Conservation (phyloP, 2,329 filamentous ascomycete species). For the Talaromyces sp. region DNA sequence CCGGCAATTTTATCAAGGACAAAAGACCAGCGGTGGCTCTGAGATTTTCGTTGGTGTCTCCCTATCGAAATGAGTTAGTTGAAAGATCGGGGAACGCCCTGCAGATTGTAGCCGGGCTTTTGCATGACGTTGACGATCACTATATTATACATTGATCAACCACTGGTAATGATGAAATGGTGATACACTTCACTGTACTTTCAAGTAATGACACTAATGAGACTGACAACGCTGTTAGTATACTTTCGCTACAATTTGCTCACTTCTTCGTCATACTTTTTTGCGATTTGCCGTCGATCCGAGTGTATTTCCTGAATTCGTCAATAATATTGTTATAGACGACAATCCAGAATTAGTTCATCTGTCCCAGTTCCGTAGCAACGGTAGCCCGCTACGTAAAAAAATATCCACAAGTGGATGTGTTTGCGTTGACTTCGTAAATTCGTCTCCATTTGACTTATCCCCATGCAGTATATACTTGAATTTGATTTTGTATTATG, state of each 20-base stretch:
- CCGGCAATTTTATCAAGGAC: not conserved
- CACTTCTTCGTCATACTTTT: not conserved
- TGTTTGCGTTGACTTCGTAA: not conserved
- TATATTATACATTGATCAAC: not conserved
- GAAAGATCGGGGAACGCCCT: not conserved
- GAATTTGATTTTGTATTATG: not conserved
- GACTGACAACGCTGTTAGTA: not conserved
- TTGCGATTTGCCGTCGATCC: not conserved
- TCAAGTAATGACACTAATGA: not conserved
- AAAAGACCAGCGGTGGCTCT: not conserved
- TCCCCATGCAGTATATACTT: constrained; percentile 2
- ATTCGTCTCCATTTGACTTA: not conserved
- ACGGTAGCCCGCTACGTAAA: constrained; percentile 6
- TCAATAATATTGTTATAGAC: not conserved
- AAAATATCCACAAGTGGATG: not conserved
- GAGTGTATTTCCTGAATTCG: not conserved
- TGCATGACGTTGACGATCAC: not conserved
- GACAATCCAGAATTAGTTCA: not conserved
- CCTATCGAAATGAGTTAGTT: not conserved
- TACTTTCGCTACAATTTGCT: not conserved
- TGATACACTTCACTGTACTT: not conserved
- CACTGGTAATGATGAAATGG: not conserved
- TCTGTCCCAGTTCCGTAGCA: constrained; percentile 13
- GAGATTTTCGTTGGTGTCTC: not conserved
- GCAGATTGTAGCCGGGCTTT: not conserved